phyloP scores from a whole-genome alignment of 352 stramenopile species.

The Phytophthora sp. region DNA sequence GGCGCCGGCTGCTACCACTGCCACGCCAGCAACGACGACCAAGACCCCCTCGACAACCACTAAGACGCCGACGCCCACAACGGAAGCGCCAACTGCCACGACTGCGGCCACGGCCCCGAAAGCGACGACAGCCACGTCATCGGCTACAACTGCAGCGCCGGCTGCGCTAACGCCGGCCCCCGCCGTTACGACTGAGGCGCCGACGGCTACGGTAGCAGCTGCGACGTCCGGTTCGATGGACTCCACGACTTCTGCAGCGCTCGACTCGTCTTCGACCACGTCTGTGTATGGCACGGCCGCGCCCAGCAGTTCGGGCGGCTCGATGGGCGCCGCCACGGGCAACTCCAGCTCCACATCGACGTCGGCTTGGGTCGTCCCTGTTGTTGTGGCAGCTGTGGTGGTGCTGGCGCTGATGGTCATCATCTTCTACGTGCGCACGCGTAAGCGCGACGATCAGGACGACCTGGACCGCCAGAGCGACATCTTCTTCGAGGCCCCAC shows the following conservation, averaged over 20 bases:
- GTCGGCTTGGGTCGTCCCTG: conserved; percentile 60
- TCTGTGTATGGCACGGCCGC: conserved; percentile 57
- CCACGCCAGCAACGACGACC: conserved; percentile 25
- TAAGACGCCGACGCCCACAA: conserved; percentile 28
- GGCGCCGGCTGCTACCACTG: conserved; percentile 26
- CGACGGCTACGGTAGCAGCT: conserved; percentile 13
- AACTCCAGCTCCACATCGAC: conserved; percentile 33
- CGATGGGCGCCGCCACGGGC: conserved; percentile 27
- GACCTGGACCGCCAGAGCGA: conserved; percentile 65
- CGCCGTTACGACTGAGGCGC: conserved; percentile 12
- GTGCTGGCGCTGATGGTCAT: conserved; percentile 62
- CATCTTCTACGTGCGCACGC: conserved; percentile 62
- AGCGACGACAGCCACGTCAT: conserved; percentile 18
- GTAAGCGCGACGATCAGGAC: conserved; percentile 51
- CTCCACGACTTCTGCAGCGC: conserved; percentile 36
- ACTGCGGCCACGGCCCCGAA: not conserved
- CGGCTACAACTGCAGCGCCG: conserved; percentile 20
- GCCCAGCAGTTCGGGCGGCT: conserved; percentile 33
- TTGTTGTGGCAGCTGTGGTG: conserved; percentile 63
- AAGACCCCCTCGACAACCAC: conserved; percentile 30
- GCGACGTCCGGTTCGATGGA: conserved; percentile 33
- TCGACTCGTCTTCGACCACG: conserved; percentile 46
- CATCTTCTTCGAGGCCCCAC: conserved; percentile 64
- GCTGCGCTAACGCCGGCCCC: conserved; percentile 20
- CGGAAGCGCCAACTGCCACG: conserved; percentile 23